Evolutionary conservation across 2,329 filamentous ascomycete species (phyloP).

Genomic region (Colletotrichum spaethianum): DNA sequence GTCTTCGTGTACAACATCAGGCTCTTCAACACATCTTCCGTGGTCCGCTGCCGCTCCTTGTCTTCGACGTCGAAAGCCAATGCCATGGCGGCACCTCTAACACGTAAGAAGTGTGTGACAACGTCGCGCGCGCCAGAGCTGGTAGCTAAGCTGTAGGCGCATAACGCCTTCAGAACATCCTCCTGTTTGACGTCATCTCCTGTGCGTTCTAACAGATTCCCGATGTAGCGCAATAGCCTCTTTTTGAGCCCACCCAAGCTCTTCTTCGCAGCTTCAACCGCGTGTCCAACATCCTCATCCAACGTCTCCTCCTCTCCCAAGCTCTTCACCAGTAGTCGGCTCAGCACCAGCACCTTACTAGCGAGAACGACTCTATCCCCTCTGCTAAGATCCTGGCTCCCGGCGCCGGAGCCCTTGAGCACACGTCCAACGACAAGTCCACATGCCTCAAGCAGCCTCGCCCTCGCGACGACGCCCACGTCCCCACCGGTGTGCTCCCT

Average conservation of each 20-base stretch:
- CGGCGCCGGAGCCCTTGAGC: constrained; percentile 56
- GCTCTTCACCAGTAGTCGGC: constrained; percentile 81
- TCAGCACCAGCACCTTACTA: constrained; percentile 82
- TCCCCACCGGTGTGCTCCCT: constrained; percentile 9
- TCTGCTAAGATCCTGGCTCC: constrained; percentile 50
- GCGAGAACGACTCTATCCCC: constrained; percentile 70
- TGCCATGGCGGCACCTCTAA: constrained; percentile 78
- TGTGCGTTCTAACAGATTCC: constrained; percentile 77
- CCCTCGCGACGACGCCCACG: constrained; percentile 55
- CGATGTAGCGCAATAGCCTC: constrained; percentile 76
- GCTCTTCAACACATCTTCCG: constrained; percentile 71
- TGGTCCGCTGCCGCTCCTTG: constrained; percentile 55
- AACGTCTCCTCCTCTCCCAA: constrained; percentile 65
- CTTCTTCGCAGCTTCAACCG: constrained; percentile 74
- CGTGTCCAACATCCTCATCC: constrained; percentile 52
- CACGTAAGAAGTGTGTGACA: constrained; percentile 81
- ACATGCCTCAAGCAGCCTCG: constrained; percentile 67
- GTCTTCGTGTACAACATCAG: constrained; percentile 84
- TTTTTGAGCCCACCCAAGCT: constrained; percentile 74
- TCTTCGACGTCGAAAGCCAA: constrained; percentile 69
- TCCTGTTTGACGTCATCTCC: constrained; percentile 64
- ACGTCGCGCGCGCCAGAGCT: constrained; percentile 86
- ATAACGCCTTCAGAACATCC: constrained; percentile 80
- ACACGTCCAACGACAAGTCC: constrained; percentile 64
- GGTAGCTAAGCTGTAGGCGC: constrained; percentile 85